Base-by-base conservation (phyloP, 1,284 basidiomycete species). In the Afroboletus lepidellus region DNA sequence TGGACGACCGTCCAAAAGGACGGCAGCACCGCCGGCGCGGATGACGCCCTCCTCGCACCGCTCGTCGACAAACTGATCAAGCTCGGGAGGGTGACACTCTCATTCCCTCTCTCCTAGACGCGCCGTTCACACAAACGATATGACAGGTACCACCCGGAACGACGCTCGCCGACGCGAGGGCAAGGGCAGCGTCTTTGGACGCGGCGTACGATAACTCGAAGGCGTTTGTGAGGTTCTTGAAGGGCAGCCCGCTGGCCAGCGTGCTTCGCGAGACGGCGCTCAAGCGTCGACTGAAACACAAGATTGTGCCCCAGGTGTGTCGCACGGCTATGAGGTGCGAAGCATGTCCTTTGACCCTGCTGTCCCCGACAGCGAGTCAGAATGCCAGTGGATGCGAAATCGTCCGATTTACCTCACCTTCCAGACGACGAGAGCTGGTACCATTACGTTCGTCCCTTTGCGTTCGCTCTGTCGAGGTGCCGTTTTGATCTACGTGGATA, bases 1-100 rank as follows among this genome's bases (percentile, higher is more conserved):
- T 77, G 76, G 76, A 45, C 60, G 18, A 43, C 36, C 18, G 29
- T 51, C 5, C 64, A 63, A 42, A 60, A 62, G 23, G 60, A 60
- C 6, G 57, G 55, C 15, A 53, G 51, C n/a, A 51, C 46, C 15
- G 33, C 24, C 3, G 50, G 54, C 32, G 62, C 55, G 3, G 53
- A 55, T 24, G 54, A 53, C 29, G 44, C 47, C 0, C 23, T 41
- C 12, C 32, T 54, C 16, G 57, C 41, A 20, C 32, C 41, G 13
- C 50, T 66, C 38, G 16, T 68, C 13, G 50, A 25, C 11, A 58
- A 46, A 25, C 5, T 64, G n/a, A 46, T 52, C 23, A 62, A 49
- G 32, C 25, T 57, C 1, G 47, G 65, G 45, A 64, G 62, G 56
- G 65, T 65, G 20, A 54, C 20, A 36, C 36, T 41, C 6, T 37